phyloP scores from a whole-genome alignment of 2,329 filamentous ascomycete species.

The Seiridium cupressi region DNA sequence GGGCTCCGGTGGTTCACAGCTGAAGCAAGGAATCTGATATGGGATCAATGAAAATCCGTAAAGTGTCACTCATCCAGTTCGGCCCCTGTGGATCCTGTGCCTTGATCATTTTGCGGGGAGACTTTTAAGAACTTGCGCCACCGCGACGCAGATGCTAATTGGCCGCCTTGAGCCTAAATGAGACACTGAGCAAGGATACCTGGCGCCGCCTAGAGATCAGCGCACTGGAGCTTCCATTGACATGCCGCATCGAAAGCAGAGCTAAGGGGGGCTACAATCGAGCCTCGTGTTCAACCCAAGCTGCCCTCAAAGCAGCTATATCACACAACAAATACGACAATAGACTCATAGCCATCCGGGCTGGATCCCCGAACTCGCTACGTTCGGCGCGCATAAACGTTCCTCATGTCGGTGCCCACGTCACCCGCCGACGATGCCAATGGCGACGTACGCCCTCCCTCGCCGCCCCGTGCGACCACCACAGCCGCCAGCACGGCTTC shows the following conservation, averaged over 20 bases:
- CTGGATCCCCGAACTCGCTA: not conserved
- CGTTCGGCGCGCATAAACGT: not conserved
- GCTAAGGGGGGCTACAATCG: no score
- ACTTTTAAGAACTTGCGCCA: no score
- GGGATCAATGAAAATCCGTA: not conserved
- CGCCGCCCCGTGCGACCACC: slow-evolving; percentile 25
- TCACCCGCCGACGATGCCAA: slow-evolving; percentile 31
- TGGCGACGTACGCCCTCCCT: slow-evolving; percentile 20
- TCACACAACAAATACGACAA: not conserved
- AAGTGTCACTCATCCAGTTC: not conserved
- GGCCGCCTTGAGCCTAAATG: not conserved
- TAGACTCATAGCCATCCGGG: no score
- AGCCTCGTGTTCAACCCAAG: not conserved
- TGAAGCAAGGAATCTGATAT: not conserved
- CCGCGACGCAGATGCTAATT: not conserved
- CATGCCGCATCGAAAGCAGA: no score
- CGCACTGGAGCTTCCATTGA: no score
- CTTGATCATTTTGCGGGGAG: no score
- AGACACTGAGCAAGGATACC: no score
- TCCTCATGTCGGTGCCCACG: slow-evolving; percentile 27
- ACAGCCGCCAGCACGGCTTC: slow-evolving; percentile 37
- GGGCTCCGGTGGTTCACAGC: no score
- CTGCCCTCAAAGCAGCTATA: not conserved
- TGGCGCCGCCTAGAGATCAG: no score
- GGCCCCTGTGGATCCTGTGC: not conserved